Evolutionary conservation across 495 filamentous ascomycete genomes (phyloP), one percentile per base, ranked within the genome.

Genomic region (Neurospora sp.): DNA sequence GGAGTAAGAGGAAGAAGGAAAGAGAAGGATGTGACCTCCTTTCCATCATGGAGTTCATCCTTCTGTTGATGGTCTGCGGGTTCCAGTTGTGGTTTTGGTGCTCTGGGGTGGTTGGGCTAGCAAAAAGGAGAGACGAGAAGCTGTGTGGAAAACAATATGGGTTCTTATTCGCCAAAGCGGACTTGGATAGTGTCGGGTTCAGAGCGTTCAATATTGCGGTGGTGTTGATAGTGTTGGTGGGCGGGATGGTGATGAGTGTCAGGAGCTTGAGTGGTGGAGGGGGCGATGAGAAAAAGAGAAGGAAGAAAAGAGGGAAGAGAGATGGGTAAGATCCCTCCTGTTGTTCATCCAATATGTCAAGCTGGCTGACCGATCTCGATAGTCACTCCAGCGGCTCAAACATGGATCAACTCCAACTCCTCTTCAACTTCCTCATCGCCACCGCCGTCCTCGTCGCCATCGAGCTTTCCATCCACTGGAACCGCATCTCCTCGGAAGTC

Each of bases 21-120:
- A n/a, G 59, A 66, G n/a, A 44, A 6, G 27, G 39, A 10, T 72
- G 62, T 23, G 73, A 69, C 2, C 69, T 74, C 39, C 37, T 76
- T 1, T 66, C 12, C 0, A 44, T 59, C 0, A 31, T 46, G 11
- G 72, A 78, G 16, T 78, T 66, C 39, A 69, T 78, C 4, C 54
- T 81, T 0, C 69, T 81, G 35, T 44, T 82, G 3, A 70, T 82
- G 16, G 77, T 80, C 0, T 54, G 81, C 11, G 71, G 78, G 0
- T 76, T 82, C 62, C 78, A 84, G 73, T 40, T 83, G 2, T 86
- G 83, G 82, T 84, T 85, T 69, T 85, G 83, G 83, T 71, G 59
- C 1, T 40, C 73, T 0, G 80, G 77, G 0, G 72, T 80, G 1
- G 73, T 74, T 69, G 16, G 27, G 0, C 7, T 40, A 35, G 6